Base-by-base conservation (phyloP, 805 yeast species). In the Schizosaccharomyces octosporus region DNA sequence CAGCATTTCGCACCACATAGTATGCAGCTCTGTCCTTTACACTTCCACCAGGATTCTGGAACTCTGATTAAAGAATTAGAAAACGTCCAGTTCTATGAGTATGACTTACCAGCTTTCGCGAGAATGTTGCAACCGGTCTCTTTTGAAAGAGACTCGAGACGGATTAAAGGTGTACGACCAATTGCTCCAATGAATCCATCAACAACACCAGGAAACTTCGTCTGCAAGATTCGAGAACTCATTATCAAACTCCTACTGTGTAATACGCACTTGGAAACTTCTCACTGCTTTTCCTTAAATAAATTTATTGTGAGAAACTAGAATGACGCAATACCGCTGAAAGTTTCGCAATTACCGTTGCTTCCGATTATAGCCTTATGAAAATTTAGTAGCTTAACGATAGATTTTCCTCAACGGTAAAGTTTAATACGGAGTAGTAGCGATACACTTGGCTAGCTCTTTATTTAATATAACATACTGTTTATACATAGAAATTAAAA, bases 31-130 rank as follows among this genome's bases (percentile, higher is more conserved):
- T 78, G 70, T 87, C 96, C 69, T 87, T 87, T 62, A 87, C 89
- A 11, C 93, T 83, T 0, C 95, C 96, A 59, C 95, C 95, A 1
- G 96, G 96, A 72, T 87, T 87, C 83, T 84, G 84, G 74, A 81
- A 85, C 72, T 87, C 96, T 55, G 15, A 36, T 6, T 36, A 36
- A 36, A 3, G 17, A 36, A 9, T 9, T 36, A 11, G 41, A 11
- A 11, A 36, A 36, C 11, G 15, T 4, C 15, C 41, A 36, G 13
- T 36, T 36, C 15, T 36, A 6, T 13, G 29, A 55, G 13, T 27
- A 31, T 9, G 32, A 31, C 36, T 21, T 55, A 55, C 59, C 60
- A 5, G 95, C 95, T 70, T 89, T 89, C 51, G 86, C 97, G 69
- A 81, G 88, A 64, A 89, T 79, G 66, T 85, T 83, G 66, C 89